phyloP scores from a whole-genome alignment of 176 grass and related monocot species.

The Avena sativa region DNA sequence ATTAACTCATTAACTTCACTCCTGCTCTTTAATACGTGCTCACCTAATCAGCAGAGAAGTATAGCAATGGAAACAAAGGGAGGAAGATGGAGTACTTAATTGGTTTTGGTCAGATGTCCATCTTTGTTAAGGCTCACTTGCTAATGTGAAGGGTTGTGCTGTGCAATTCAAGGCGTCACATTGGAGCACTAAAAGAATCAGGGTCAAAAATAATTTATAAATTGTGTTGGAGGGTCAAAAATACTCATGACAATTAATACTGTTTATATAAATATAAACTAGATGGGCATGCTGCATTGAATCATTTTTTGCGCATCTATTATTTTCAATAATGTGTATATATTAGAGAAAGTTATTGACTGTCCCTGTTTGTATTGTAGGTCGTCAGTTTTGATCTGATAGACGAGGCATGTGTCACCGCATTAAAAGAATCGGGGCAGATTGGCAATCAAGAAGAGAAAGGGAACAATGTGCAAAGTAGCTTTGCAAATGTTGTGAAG shows the following conservation, averaged over 20 bases:
- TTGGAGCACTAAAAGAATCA: not conserved
- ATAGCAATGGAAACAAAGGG: not conserved
- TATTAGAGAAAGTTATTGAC: not conserved
- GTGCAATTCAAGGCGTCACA: not conserved
- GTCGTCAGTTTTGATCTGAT: not conserved
- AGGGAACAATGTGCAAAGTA: too few relatives aligned
- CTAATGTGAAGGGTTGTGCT: not conserved
- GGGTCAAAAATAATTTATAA: too few relatives aligned
- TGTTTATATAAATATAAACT: too few relatives aligned
- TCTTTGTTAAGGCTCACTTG: not conserved
- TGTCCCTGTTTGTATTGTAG: not conserved
- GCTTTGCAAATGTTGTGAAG: too few relatives aligned
- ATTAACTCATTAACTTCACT: not conserved
- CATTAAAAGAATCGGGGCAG: not conserved
- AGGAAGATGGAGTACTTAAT: constrained; percentile 4
- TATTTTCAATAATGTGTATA: not conserved
- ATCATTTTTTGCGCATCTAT: not conserved
- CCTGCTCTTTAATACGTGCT: not conserved
- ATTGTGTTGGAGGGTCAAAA: too few relatives aligned
- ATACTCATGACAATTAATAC: too few relatives aligned
- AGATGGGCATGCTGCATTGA: too few relatives aligned
- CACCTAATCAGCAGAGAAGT: not conserved
- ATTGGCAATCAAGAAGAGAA: not conserved
- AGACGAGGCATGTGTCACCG: not conserved
- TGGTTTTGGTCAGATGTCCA: not conserved